Conservation (phyloP, 2,329 filamentous ascomycete genomes). For the Xylariales sp. region DNA sequence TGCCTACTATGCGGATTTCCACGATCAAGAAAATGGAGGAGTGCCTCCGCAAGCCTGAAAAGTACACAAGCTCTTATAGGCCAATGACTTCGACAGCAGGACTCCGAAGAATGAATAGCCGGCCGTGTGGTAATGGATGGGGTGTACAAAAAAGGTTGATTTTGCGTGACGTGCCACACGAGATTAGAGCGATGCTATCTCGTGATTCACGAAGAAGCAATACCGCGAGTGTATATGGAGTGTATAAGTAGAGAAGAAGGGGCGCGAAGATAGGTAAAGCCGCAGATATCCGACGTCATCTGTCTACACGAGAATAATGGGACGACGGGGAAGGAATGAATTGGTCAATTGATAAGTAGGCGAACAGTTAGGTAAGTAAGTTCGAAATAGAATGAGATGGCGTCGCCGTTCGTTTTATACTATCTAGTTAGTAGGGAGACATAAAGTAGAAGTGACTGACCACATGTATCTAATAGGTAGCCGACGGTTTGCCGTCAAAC, state of each 20-base stretch:
- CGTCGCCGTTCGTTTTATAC: conserved; percentile 29
- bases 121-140: conserved; percentile 9
- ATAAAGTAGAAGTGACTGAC: no score
- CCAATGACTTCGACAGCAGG: conserved; percentile 6
- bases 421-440: background rate
- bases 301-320: conserved; percentile 8
- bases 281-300: conserved; percentile 23
- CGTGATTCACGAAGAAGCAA: conserved; percentile 25
- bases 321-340: background rate
- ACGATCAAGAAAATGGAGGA: background rate
- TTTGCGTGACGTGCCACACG: conserved; percentile 36
- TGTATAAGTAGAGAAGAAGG: conserved; percentile 10
- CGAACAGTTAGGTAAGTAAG: background rate
- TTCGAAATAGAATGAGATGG: conserved; percentile 9
- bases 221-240: conserved; percentile 5
- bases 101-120: conserved; percentile 19
- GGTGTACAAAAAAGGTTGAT: conserved; percentile 27
- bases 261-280: background rate
- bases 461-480: conserved; percentile 12
- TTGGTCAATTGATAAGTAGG: background rate
- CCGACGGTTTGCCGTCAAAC: conserved; percentile 1
- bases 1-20: conserved; percentile 11
- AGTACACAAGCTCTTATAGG: conserved; percentile 33
- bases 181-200: conserved; percentile 12
- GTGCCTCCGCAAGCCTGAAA: background rate